Evolutionary conservation across 164 flowering plant genomes (phyloP), one percentile per base, ranked within the genome.

Genomic region (Magnolia kwangsiensis): DNA sequence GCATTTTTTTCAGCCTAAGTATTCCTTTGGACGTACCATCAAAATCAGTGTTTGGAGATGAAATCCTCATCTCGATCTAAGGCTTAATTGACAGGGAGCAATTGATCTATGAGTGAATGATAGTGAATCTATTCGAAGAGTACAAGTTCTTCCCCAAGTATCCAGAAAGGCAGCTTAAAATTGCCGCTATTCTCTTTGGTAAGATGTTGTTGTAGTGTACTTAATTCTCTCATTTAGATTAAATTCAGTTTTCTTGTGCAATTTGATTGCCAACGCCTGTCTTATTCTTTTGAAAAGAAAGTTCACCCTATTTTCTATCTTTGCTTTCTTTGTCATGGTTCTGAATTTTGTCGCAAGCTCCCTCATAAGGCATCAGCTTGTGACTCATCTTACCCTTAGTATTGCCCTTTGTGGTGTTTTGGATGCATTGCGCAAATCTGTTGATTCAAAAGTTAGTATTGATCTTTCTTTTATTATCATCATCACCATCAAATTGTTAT

Each of bases 131-230:
- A 37, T 94, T 96, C 80, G 99, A 96, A 75, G 99, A 93, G 81
- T 92, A 90, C 85, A 86, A 83, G 74, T 96, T 96, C 83, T 93
- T 94, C 75, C 92, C 93, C 50, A 93, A 88, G 83, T 96, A 94
- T 83, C 98, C 99, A 31, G 99, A 96, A 77, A 89, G 76, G 75
- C 97, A 96, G 83, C 91, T 96, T 20, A 93, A 84, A 81, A 89
- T 96, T 78, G 94, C 96, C 64, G 98, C 98, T 7, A 83, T 89
- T 75, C 92, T 96, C 51, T 91, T 94, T 84, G 99, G 99, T 96
- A 77, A 84, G 81, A 86, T 76, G 37, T 50, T 74, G 5, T 13
- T 71, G 50, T 65, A 8, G 27, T 29, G 23, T 69, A 8, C 19
- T 13, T 69, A 1, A n/a, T n/a, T 72, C 18, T 66, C 29, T 23